Conservation (phyloP, 441 rosid genomes). For the Pelargonium cotyledonis region DNA sequence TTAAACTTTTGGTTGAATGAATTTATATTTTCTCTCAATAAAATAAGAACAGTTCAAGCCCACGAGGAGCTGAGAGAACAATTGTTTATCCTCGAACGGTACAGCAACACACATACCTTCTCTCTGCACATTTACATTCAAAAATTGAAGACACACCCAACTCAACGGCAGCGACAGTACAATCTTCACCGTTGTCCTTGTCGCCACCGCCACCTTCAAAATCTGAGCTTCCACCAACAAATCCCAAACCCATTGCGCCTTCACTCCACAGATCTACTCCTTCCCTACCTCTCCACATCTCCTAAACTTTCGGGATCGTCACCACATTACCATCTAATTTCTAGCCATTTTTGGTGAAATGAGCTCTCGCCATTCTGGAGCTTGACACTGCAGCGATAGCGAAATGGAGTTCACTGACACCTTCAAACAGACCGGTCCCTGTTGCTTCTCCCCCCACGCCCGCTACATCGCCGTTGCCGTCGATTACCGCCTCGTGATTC, state of each 20-base stretch:
- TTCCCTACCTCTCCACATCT: neutral
- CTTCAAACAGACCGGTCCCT: constrained; percentile 79
- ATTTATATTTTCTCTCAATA: no score
- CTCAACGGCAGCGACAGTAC: neutral
- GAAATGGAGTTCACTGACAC: constrained; percentile 90
- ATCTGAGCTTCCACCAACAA: neutral
- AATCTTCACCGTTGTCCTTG: neutral
- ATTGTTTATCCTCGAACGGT: no score
- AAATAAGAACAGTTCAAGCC: no score
- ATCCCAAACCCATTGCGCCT: neutral
- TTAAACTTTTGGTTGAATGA: no score
- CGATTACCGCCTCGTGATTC: constrained; percentile 87
- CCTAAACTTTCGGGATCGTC: neutral
- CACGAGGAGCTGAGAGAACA: no score
- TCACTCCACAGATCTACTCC: neutral
- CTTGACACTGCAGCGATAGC: neutral
- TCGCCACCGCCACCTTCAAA: neutral
- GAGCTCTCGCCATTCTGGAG: neutral
- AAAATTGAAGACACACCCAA: neutral
- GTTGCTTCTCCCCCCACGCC: constrained; percentile 84
- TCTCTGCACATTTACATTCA: neutral
- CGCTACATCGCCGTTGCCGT: constrained; percentile 85
- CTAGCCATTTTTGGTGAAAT: neutral
- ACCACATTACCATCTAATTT: neutral
- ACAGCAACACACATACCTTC: neutral